Conservation (phyloP, 1,284 basidiomycete species). For the Microbotryomycetes sp. region DNA sequence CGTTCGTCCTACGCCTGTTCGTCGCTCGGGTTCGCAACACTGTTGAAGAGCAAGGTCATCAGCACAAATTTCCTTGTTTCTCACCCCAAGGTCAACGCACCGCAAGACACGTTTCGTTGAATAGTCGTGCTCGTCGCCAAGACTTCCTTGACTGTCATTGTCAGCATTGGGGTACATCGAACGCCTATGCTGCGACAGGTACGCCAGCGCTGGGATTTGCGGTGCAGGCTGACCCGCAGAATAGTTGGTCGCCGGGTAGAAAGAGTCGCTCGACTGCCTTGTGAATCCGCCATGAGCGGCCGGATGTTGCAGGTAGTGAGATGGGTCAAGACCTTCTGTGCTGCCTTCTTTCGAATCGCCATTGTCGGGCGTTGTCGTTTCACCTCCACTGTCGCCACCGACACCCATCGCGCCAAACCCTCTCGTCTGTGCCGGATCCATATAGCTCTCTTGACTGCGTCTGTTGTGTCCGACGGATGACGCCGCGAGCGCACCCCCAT, state of each 20-base stretch:
- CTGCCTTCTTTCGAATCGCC: not conserved
- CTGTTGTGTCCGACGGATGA: not conserved
- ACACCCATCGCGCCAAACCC: not conserved
- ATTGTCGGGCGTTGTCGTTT: too few relatives aligned
- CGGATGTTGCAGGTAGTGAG: slow-evolving; percentile 10
- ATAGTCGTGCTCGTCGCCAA: slow-evolving; percentile 27
- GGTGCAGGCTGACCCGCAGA: not conserved
- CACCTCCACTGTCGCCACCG: not conserved
- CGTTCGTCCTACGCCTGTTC: too few relatives aligned
- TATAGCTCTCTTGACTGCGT: not conserved
- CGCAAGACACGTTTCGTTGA: slow-evolving; percentile 21
- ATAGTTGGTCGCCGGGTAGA: not conserved
- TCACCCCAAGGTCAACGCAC: not conserved
- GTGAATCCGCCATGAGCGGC: not conserved
- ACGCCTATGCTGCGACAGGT: not conserved
- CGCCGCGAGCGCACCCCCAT: not conserved
- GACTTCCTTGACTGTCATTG: slow-evolving; percentile 9
- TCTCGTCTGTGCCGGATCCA: not conserved
- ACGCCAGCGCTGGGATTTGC: not conserved
- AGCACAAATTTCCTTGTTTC: too few relatives aligned
- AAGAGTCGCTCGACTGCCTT: not conserved
- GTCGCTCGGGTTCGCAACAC: slow-evolving; percentile 20
- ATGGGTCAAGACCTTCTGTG: not conserved
- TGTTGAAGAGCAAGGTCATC: too few relatives aligned
- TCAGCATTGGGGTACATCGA: not conserved